phyloP scores from a whole-genome alignment of 2,329 filamentous ascomycete species.

The Rhinocladiella similis region DNA sequence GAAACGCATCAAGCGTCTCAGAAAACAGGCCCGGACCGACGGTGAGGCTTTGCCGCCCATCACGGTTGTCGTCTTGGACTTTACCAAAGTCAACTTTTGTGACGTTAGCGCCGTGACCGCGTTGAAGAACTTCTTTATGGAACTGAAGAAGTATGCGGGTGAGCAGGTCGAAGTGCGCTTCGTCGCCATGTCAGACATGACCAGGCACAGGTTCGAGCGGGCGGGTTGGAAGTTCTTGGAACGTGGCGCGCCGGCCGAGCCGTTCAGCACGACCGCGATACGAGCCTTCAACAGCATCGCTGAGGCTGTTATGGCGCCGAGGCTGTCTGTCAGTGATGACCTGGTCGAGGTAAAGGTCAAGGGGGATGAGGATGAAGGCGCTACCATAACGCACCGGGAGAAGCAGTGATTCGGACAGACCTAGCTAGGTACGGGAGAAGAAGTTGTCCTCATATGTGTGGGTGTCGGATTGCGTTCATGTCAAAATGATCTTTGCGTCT shows the following conservation, averaged over 20 bases:
- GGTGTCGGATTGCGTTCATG: too few species aligned
- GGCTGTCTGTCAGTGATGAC: slow-evolving; percentile 9
- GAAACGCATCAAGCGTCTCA: slow-evolving; percentile 49
- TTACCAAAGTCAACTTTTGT: slow-evolving; percentile 53
- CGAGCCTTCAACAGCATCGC: slow-evolving; percentile 21
- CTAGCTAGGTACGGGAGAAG: background rate
- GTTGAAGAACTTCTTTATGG: slow-evolving; percentile 49
- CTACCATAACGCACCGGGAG: slow-evolving; percentile 19
- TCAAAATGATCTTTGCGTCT: too few species aligned
- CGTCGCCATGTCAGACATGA: slow-evolving; percentile 47
- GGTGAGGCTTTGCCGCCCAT: slow-evolving; percentile 42
- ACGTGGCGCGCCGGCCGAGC: slow-evolving; percentile 5
- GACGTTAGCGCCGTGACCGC: slow-evolving; percentile 56
- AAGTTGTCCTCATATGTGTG: background rate
- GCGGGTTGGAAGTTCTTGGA: slow-evolving; percentile 36
- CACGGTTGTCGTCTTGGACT: slow-evolving; percentile 53
- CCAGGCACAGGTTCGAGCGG: slow-evolving; percentile 35
- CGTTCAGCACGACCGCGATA: slow-evolving; percentile 9
- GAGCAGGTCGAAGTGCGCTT: slow-evolving; percentile 50
- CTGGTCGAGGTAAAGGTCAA: slow-evolving; percentile 23
- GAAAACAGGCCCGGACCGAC: slow-evolving; percentile 40
- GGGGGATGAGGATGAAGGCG: slow-evolving; percentile 18
- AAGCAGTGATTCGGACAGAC: slow-evolving; percentile 10
- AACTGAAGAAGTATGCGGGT: slow-evolving; percentile 53
- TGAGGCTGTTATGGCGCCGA: slow-evolving; percentile 19